phyloP scores from a whole-genome alignment of 768 basidiomycete genomes.

The Hericium erinaceus region DNA sequence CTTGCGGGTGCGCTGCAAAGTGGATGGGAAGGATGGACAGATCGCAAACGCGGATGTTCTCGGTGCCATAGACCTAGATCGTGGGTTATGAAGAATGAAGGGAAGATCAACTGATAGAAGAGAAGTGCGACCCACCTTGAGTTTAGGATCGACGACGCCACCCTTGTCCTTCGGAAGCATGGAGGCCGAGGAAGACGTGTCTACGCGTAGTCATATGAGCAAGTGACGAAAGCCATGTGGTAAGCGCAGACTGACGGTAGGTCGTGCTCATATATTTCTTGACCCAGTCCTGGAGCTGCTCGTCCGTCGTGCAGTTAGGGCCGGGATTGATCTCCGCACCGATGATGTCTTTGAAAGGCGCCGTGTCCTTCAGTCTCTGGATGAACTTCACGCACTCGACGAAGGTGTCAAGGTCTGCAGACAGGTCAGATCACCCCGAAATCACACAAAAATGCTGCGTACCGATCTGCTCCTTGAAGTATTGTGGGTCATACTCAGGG shows the following conservation, averaged over 20 bases:
- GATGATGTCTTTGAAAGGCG: slow-evolving; percentile 13
- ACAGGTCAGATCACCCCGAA: neutral
- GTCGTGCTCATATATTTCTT: neutral
- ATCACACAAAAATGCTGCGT: neutral
- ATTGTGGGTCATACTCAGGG: slow-evolving; percentile 13
- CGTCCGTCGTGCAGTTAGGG: slow-evolving; percentile 5
- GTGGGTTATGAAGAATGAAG: neutral
- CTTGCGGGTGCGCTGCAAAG: slow-evolving; percentile 35
- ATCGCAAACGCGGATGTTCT: slow-evolving; percentile 51
- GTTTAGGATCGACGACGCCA: slow-evolving; percentile 15
- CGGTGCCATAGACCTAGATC: slow-evolving; percentile 17
- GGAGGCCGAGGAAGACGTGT: slow-evolving; percentile 16
- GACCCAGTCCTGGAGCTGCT: slow-evolving; percentile 3
- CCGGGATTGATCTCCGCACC: slow-evolving; percentile 5
- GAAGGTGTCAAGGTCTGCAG: slow-evolving; percentile 7
- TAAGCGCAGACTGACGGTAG: neutral
- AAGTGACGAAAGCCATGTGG: neutral
- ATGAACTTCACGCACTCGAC: slow-evolving; percentile 15
- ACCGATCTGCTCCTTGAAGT: slow-evolving; percentile 15
- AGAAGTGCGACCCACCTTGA: slow-evolving; percentile 1
- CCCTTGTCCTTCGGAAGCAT: slow-evolving; percentile 15
- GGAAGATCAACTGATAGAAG: neutral
- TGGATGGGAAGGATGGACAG: slow-evolving; percentile 48
- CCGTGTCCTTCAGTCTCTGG: slow-evolving; percentile 10
- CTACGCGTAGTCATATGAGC: neutral